Evolutionary conservation across 148 eudicot genomes (phyloP).

Genomic region (Rhododendron griersonianum): DNA sequence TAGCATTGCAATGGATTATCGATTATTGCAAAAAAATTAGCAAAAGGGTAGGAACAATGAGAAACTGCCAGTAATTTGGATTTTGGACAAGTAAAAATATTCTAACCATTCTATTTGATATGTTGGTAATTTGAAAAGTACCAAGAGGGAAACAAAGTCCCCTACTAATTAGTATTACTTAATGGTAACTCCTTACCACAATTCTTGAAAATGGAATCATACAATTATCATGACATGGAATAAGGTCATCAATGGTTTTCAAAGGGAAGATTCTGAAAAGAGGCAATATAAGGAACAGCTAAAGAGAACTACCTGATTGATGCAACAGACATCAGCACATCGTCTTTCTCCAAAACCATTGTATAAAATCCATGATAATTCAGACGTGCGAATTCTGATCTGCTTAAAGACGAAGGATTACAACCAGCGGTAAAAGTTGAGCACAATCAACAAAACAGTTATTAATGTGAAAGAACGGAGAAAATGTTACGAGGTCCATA

Average conservation of each 20-base stretch:
- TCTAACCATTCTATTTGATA: neutral
- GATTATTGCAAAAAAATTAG: conserved; percentile 2
- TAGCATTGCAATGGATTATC: neutral
- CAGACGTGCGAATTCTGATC: conserved; percentile 80
- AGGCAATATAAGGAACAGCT: neutral
- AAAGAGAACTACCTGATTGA: conserved; percentile 54
- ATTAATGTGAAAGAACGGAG: neutral
- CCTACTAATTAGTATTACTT: neutral
- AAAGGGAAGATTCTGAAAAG: neutral
- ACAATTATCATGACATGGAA: neutral
- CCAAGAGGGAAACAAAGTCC: neutral
- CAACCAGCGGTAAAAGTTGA: neutral
- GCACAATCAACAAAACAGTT: neutral
- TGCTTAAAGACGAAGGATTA: conserved; percentile 15
- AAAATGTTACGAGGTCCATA: neutral
- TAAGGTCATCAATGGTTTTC: neutral
- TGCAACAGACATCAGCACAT: conserved; percentile 67
- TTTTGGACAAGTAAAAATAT: neutral
- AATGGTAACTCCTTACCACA: neutral
- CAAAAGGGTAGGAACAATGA: neutral
- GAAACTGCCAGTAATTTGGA: neutral
- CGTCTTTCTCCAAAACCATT: conserved; percentile 79
- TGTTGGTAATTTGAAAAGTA: neutral
- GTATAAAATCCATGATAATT: conserved; percentile 87
- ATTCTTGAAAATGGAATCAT: neutral